Conservation (phyloP, 106 monocot genomes). For the Xerophyta viscosa region DNA sequence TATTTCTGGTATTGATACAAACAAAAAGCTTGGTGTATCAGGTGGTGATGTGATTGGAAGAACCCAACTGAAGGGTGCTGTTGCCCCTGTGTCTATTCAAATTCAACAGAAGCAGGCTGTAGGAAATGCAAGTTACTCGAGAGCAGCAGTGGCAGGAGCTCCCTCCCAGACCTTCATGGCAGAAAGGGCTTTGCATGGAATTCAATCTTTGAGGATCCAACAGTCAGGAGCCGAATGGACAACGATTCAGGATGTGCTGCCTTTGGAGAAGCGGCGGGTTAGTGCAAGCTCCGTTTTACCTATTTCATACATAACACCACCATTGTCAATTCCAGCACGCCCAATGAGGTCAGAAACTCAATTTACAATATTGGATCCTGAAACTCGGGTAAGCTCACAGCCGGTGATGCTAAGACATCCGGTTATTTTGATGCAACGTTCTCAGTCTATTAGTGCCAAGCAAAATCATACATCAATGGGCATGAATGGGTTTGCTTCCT, state of each 20-base stretch:
- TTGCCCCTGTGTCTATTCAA: slow-evolving; percentile 1
- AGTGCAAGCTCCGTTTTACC: slow-evolving; percentile 23
- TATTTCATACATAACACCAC: slow-evolving; percentile 16
- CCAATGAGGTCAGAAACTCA: slow-evolving; percentile 17
- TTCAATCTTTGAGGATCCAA: slow-evolving; percentile 17
- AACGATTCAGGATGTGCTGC: slow-evolving; percentile 11
- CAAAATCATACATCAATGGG: slow-evolving; percentile 23
- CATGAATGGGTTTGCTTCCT: neutral
- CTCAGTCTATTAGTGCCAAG: slow-evolving; percentile 27
- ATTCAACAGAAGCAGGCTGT: slow-evolving; percentile 38
- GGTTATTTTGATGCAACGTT: slow-evolving; percentile 69
- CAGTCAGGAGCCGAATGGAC: slow-evolving; percentile 25
- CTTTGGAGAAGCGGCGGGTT: slow-evolving; percentile 31
- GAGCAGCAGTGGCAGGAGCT: slow-evolving; percentile 1
- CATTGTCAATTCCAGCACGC: slow-evolving; percentile 20
- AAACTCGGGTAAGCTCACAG: slow-evolving; percentile 23
- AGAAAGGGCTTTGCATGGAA: slow-evolving; percentile 16
- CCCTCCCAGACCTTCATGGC: slow-evolving; percentile 10
- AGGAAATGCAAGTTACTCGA: slow-evolving; percentile 38
- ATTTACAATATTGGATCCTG: slow-evolving; percentile 14
- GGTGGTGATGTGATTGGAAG: neutral
- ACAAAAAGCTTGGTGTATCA: neutral
- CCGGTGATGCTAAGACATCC: slow-evolving; percentile 42
- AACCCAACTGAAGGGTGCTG: slow-evolving; percentile 20
- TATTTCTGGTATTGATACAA: slow-evolving; percentile 3